Conservation (phyloP, 2,329 filamentous ascomycete species). For the Akanthomyces muscarius region DNA sequence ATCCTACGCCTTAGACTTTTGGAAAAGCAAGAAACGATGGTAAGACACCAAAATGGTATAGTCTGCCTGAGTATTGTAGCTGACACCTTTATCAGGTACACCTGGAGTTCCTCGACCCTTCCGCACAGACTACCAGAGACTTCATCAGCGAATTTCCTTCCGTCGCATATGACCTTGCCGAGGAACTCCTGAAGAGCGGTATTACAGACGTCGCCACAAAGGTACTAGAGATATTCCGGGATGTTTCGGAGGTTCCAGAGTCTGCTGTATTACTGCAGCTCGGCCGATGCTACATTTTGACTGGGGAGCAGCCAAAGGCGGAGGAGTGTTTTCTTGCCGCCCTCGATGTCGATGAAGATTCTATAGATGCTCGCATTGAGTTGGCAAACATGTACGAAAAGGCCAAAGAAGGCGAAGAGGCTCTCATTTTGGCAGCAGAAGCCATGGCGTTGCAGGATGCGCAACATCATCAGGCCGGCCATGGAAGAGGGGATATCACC, state of each 20-base stretch:
- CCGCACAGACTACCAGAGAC: constrained; percentile 43
- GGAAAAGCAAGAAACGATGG: constrained; percentile 67
- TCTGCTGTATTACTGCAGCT: constrained; percentile 51
- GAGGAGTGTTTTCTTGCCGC: constrained; percentile 74
- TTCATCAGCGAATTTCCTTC: constrained; percentile 66
- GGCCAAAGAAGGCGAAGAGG: constrained; percentile 67
- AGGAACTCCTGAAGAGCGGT: constrained; percentile 36
- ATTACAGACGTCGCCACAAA: constrained; percentile 41
- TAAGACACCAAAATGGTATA: constrained; percentile 37
- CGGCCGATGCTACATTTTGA: constrained; percentile 65
- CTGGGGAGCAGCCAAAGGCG: constrained; percentile 62
- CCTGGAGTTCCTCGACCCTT: constrained; percentile 65
- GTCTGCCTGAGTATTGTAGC: neutral
- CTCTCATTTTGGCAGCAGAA: constrained; percentile 72
- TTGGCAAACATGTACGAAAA: constrained; percentile 82
- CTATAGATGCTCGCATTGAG: constrained; percentile 72
- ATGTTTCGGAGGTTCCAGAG: constrained; percentile 46
- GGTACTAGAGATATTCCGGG: constrained; percentile 54
- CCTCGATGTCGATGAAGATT: constrained; percentile 65
- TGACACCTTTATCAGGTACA: constrained; percentile 47
- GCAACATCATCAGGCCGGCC: constrained; percentile 31
- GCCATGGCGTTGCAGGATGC: constrained; percentile 61
- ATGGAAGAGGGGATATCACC: constrained; percentile 2
- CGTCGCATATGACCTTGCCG: constrained; percentile 67
- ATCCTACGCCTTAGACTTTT: constrained; percentile 73